Base-by-base conservation (phyloP, 2,329 filamentous ascomycete species). In the Colletotrichum simmondsii region DNA sequence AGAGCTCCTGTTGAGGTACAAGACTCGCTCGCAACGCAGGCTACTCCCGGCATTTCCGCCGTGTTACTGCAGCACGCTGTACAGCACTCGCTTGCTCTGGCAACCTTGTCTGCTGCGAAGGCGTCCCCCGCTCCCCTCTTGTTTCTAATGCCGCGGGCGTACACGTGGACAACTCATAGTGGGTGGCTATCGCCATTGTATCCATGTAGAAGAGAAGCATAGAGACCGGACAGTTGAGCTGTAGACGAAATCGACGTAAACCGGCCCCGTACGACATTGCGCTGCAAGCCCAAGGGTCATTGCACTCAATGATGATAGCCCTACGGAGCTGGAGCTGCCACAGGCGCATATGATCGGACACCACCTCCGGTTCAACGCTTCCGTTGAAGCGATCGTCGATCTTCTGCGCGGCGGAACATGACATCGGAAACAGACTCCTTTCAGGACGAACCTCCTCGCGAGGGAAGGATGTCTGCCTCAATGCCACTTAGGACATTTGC, bases 111-210 rank as follows among this genome's bases (percentile, higher is more conserved):
- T 58, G 54, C 69, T 58, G 54, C 59, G 49, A 56, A 35, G 3
- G 37, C 42, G 32, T 16, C 46, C 63, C 70, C 52, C 49, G 58
- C 69, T 62, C 57, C 37, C 57, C 24, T 64, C 35, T 42, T 53
- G 54, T 46, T 24, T 28, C 19, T 49, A 59, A 26, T 58, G 28
- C 56, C 37, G 42, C 30, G 42, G 24, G 14, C 42, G 58, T 69
- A 63, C 70, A 64, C 65, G 54, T 72, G 70, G 56, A 64, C 70
- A 28, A n/a, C 42, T 32, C 42, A 64, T 28, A 72, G 59, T 59
- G 70, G 70, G 58, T 35, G 49, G 54, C 11, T 12, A 22, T 46
- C 65, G 42, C 32, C 54, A 22, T 63, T 22, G 14, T 49, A 14
- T 24, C 19, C 7, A 26, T 61, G 28, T 16, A 28, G 22, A 46